Conservation (phyloP, 192 early-diverging fungal genomes). For the Allomyces macrogynus region DNA sequence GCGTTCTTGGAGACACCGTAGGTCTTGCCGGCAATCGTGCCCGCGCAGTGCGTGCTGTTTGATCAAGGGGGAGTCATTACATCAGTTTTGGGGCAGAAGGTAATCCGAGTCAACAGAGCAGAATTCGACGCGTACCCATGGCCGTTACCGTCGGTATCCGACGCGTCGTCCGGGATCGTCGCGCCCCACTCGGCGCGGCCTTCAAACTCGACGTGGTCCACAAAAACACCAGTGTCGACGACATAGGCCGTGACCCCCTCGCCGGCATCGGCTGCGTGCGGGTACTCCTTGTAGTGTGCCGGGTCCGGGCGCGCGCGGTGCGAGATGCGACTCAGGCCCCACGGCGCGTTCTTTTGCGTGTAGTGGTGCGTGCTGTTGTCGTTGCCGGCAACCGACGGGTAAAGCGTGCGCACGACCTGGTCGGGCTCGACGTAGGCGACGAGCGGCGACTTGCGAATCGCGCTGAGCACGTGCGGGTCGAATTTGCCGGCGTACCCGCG, state of each 20-base stretch:
- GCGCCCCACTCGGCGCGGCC: conserved; percentile 70
- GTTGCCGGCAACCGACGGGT: neutral
- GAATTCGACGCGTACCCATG: conserved; percentile 4
- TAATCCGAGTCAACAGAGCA: conserved; percentile 8
- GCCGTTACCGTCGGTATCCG: conserved; percentile 45
- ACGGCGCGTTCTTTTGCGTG: conserved; percentile 51
- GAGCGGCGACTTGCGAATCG: conserved; percentile 37
- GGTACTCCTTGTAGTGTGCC: conserved; percentile 45
- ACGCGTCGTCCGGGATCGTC: conserved; percentile 44
- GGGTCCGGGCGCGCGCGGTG: conserved; percentile 44
- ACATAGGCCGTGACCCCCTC: conserved; percentile 78
- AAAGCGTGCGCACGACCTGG: conserved; percentile 45
- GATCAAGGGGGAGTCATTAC: neutral
- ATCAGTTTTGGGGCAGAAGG: conserved; percentile 2
- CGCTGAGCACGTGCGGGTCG: conserved; percentile 26
- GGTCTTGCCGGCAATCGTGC: conserved; percentile 61
- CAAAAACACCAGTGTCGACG: conserved; percentile 82
- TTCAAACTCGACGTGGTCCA: conserved; percentile 71
- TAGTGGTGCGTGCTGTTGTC: conserved; percentile 10
- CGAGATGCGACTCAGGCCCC: conserved; percentile 70
- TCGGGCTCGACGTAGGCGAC: conserved; percentile 72
- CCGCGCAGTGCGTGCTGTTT: conserved; percentile 73
- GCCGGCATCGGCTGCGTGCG: conserved; percentile 49
- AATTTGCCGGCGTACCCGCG: conserved; percentile 53
- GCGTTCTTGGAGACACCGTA: conserved; percentile 83